A percentile compares a stretch with the other conserved stretches of the same genome.
phyloP scores from a whole-genome alignment of 2,329 filamentous ascomycete genomes.

The Calonectria leucothoes region DNA sequence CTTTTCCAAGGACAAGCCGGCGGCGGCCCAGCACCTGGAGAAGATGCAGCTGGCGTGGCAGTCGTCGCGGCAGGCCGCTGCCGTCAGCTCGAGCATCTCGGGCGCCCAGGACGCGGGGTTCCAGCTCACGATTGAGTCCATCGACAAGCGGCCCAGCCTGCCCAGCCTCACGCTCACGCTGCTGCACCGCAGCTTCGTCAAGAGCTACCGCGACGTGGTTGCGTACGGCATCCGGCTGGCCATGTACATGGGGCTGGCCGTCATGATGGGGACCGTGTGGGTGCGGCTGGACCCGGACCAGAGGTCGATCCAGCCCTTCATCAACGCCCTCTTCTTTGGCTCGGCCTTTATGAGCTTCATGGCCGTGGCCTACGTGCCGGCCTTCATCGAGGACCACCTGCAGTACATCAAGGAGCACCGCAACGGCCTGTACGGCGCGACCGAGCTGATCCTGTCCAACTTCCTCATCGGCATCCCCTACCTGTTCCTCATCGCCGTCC shows the following conservation, averaged over 20 bases:
- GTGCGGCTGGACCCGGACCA: conserved; percentile 76
- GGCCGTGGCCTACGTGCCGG: conserved; percentile 86
- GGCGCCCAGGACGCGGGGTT: conserved; percentile 45
- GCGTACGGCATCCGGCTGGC: conserved; percentile 85
- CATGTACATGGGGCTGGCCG: conserved; percentile 82
- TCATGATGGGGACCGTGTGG: conserved; percentile 93
- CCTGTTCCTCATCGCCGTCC: conserved; percentile 79
- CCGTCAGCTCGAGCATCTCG: conserved; percentile 38
- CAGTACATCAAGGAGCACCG: conserved; percentile 71
- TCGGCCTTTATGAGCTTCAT: conserved; percentile 84
- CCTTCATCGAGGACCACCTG: conserved; percentile 73
- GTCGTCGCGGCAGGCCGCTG: conserved; percentile 31
- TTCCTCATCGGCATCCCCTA: conserved; percentile 86
- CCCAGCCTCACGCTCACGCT: conserved; percentile 70
- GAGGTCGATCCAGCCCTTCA: conserved; percentile 81
- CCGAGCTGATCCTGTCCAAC: conserved; percentile 80
- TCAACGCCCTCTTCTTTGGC: conserved; percentile 84
- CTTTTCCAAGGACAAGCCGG: conserved; percentile 66
- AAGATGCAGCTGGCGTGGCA: conserved; percentile 43
- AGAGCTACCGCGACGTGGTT: conserved; percentile 85
- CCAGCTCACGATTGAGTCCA: conserved; percentile 24
- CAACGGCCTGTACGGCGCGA: conserved; percentile 83
- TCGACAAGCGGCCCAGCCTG: conserved; percentile 54
- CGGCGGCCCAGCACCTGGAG: conserved; percentile 51
- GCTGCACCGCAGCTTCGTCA: conserved; percentile 83